Evolutionary conservation across 164 flowering plant species (phyloP).

Genomic region (Echeveria elegans): DNA sequence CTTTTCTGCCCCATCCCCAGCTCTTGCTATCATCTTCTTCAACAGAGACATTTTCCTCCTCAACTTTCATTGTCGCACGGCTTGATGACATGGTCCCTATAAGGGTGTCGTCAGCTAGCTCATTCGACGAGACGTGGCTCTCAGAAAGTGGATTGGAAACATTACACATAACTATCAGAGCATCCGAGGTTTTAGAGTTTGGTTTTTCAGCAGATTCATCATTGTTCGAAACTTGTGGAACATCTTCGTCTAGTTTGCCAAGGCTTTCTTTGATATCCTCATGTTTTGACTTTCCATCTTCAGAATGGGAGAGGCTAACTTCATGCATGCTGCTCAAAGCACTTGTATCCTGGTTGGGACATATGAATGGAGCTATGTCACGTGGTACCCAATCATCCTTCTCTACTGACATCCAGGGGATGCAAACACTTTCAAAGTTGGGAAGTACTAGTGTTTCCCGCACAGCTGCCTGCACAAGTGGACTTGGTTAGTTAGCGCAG

Average conservation of each 20-base stretch:
- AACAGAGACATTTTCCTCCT: conserved; percentile 13
- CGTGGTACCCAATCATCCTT: conserved; percentile 87
- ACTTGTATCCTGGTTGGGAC: conserved; percentile 49
- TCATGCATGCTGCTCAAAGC: conserved; percentile 21
- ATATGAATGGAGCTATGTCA: conserved; percentile 64
- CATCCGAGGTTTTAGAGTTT: conserved; percentile 13
- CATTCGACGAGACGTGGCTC: conserved; percentile 16
- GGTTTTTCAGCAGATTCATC: conserved; percentile 12
- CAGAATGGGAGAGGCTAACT: conserved; percentile 18
- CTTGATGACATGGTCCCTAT: conserved; percentile 18
- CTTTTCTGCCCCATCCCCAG: conserved; percentile 57
- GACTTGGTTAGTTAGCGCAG: conserved; percentile 15
- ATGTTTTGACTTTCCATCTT: conserved; percentile 17
- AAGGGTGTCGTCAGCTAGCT: conserved; percentile 41
- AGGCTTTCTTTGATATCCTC: conserved; percentile 17
- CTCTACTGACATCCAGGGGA: conserved; percentile 95
- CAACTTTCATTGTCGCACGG: conserved; percentile 13
- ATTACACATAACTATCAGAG: conserved; percentile 12
- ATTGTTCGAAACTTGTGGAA: conserved; percentile 20
- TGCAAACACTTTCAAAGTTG: conserved; percentile 58
- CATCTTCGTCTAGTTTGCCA: conserved; percentile 18
- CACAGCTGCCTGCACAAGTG: conserved; percentile 57
- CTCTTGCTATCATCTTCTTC: conserved; percentile 46
- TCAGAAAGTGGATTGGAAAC: conserved; percentile 15
- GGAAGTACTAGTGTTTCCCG: conserved; percentile 84